Base-by-base conservation (phyloP, 257 asterid genomes). In the Capsicum chinense region DNA sequence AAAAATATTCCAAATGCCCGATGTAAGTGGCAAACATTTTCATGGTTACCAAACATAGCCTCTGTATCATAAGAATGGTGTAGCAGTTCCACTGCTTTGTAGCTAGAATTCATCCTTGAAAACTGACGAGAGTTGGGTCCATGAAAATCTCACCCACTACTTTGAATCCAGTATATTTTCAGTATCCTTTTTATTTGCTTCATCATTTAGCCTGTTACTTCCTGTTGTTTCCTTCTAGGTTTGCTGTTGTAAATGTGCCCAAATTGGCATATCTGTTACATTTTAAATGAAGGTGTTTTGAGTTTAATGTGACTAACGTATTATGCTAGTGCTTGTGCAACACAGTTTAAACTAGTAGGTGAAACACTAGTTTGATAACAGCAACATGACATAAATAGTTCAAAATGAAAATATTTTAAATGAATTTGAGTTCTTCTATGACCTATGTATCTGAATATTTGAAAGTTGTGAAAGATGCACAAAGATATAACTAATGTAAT, bases 51-150 rank as follows among this genome's bases (percentile, higher is more conserved):
- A 39, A 39, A 39, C 44, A 39, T 4, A 39, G 3, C 44, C 44
- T 39, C 4, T 39, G 44, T 39, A 2, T 16, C 35, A 35, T 16
- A 39, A 14, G 17, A 56, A 0, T 52, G 3, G 56, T 50, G 57
- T 17, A 21, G 79, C 59, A 63, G 52, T 15, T 21, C 56, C 33
- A 39, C 60, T 95, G 98, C 97, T 95, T 78, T 95, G 91, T 59
- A 67, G 88, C 84, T 93, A 93, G 83, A 95, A 95, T 67, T 83
- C 94, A 6, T 95, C 98, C 1, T 58, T 88, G 33, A 95, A 91
- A 83, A 93, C 95, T 19, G 98, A 98, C 15, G 85, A 89, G 84
- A 88, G 86, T 86, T 95, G 98, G 98, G 98, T 95, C 83, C 98
- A 93, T 86, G 95, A 95, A 76, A 93, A 95, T 84, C 94, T 95